phyloP scores from a whole-genome alignment of 768 basidiomycete genomes.

The Amanita pseudoporphyria region DNA sequence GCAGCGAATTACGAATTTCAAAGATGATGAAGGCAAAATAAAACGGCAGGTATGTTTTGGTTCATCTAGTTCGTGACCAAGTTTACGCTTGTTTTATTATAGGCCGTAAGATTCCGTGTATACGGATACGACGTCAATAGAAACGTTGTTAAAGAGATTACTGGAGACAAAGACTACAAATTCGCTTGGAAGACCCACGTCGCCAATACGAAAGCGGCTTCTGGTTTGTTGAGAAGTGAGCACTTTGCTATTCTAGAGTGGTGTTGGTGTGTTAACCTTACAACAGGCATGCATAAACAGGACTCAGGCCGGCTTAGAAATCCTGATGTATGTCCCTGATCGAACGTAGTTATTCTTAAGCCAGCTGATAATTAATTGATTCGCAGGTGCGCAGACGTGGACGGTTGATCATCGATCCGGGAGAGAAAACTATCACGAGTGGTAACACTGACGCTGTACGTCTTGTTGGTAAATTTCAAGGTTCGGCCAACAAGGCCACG shows the following conservation, averaged over 20 bases:
- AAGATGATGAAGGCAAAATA: constrained; percentile 15
- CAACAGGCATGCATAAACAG: no score
- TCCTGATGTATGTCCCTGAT: neutral
- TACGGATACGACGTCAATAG: constrained; percentile 19
- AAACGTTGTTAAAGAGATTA: constrained; percentile 20
- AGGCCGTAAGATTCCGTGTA: constrained; percentile 25
- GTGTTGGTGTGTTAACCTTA: no score
- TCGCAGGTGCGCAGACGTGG: constrained; percentile 3
- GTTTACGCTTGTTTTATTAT: neutral
- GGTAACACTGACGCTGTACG: constrained; percentile 6
- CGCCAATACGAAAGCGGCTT: constrained; percentile 23
- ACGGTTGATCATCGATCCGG: constrained; percentile 15
- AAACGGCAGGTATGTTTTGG: constrained; percentile 18
- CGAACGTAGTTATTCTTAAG: constrained; percentile 8
- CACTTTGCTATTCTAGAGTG: neutral
- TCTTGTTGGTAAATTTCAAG: constrained; percentile 12
- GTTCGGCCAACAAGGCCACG: constrained; percentile 11
- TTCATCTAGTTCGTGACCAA: neutral
- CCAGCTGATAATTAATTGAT: no score
- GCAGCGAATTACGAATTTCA: constrained; percentile 8
- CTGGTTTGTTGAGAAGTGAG: constrained; percentile 11
- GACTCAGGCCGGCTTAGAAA: no score
- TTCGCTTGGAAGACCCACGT: constrained; percentile 22
- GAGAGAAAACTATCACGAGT: constrained; percentile 3
- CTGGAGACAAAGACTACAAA: constrained; percentile 11